These are phyloP conservation scores for Solanum pimpinellifolium DNA, from an alignment of 257 asterid species.

Conservation along the genomic window DNA sequence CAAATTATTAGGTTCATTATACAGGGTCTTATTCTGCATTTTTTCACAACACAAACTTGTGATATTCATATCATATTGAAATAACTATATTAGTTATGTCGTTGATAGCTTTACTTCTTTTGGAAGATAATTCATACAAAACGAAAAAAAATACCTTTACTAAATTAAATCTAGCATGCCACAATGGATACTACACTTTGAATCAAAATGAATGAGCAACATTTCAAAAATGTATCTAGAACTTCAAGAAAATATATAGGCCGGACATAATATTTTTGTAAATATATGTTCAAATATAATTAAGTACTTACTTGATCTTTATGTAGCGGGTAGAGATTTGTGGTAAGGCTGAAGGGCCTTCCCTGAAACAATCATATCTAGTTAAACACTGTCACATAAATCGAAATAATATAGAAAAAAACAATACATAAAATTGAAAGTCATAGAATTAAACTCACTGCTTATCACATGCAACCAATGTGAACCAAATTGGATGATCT, in stretches of 20 bases:
- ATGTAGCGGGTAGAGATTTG: neutral
- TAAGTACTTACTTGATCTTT: conserved; percentile 7
- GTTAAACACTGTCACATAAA: neutral
- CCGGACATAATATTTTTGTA: neutral
- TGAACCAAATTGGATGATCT: conserved; percentile 6
- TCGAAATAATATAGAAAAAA: neutral
- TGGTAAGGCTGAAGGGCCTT: neutral
- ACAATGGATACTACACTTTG: neutral
- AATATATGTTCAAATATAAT: neutral
- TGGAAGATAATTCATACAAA: neutral
- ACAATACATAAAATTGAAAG: neutral
- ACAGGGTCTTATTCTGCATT: too few species aligned
- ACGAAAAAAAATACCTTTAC: neutral
- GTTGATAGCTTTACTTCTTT: neutral
- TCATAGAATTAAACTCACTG: conserved; percentile 2
- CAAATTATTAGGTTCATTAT: too few species aligned
- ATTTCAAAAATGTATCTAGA: too few species aligned
- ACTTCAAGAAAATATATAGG: neutral
- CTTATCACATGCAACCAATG: conserved; percentile 10
- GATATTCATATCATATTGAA: neutral
- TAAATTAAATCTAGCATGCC: neutral
- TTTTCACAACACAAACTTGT: neutral
- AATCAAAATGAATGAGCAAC: neutral
- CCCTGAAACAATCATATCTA: neutral
- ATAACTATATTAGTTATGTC: neutral